Evolutionary conservation across 306 rosid genomes (phyloP), one percentile per base, ranked within the genome.

Genomic region (Crataegus laevigata): DNA sequence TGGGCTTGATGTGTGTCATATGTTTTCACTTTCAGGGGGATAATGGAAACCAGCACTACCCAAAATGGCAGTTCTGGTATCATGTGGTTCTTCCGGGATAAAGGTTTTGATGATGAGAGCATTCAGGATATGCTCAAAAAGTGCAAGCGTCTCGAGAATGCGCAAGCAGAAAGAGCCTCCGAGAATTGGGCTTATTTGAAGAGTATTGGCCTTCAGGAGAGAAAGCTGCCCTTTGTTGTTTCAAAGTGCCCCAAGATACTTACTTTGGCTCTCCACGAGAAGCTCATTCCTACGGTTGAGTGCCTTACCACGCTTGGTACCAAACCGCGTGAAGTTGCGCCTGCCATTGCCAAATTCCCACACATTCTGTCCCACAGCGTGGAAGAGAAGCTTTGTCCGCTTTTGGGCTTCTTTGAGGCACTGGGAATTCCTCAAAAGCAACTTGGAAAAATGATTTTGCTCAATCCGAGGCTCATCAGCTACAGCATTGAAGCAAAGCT

Each of bases 351-450:
- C 66, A 91, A 88, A 78, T 94, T 94, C 65, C 97, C 97, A 80
- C 90, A 84, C 78, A 82, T 94, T 76, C 88, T 91, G 69, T 83
- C 88, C 17, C 89, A 89, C 51, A 87, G 97, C 61, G 96, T 91
- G 77, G 97, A 90, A 80, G 96, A 91, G 89, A 94, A 94, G 91
- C 93, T 91, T 19, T 94, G 96, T 59, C 97, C 97, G 5, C 96
- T 94, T 66, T 85, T 94, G 90, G 97, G 93, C 1, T 91, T 91
- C 85, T 88, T 94, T 80, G 93, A 94, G 85, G 80, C 94, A 10
- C 67, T 94, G 34, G 97, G 94, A 32, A 84, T 94, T 40, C 88
- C 94, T 14, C 93, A 88, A 60, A 94, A 88, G 77, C 97, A 88
- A 68, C 80, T 94, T 40, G 98, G 98, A 26, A 94, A 90, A 79